Evolutionary conservation across 352 stramenopile genomes (phyloP).

Genomic region (Globisporangium solare): DNA sequence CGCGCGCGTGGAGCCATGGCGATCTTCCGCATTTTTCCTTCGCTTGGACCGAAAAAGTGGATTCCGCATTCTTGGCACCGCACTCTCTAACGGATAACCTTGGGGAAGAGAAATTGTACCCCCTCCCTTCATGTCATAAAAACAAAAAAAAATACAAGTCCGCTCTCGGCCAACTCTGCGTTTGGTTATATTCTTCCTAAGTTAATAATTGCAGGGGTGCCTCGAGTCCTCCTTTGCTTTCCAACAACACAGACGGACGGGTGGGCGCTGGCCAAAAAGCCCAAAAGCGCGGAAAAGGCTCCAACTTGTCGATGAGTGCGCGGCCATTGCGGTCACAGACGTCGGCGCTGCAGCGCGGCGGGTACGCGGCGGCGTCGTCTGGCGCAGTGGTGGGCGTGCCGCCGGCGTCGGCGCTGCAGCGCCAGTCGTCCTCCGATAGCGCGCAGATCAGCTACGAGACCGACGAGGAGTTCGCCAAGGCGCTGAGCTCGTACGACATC

Average conservation of each 20-base stretch:
- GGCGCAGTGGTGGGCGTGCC: background rate
- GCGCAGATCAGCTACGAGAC: conserved; percentile 44
- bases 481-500: conserved; percentile 67
- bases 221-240: no score
- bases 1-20: background rate
- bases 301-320: conserved; percentile 1
- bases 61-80: background rate
- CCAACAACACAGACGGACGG: background rate
- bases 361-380: background rate
- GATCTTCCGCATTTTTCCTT: background rate
- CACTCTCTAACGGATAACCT: background rate
- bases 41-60: background rate
- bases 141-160: no score
- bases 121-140: background rate
- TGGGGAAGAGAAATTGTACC: background rate
- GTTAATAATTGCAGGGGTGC: no score
- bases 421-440: conserved; percentile 14
- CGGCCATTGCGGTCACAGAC: conserved; percentile 12
- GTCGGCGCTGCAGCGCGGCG: conserved; percentile 2
- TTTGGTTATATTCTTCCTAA: no score
- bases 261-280: background rate
- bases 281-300: background rate
- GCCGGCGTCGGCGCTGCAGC: conserved; percentile 11
- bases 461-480: conserved; percentile 66
- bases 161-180: no score